Conservation (phyloP, 2,329 filamentous ascomycete species). For the Colletotrichum lini region DNA sequence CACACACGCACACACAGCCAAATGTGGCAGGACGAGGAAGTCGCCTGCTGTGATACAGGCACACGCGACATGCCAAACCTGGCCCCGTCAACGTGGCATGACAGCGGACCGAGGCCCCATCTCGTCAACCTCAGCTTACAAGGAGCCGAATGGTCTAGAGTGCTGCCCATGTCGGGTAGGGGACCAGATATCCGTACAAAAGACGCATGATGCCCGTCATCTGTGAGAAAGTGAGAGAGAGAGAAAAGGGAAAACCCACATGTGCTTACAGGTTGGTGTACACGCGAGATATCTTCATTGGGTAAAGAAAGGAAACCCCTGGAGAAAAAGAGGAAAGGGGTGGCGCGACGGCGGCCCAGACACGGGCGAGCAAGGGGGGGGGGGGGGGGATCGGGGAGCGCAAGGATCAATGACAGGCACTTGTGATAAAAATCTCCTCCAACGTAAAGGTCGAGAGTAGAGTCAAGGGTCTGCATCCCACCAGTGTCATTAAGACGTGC, state of each 20-base stretch:
- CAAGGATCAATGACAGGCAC: conserved; percentile 25
- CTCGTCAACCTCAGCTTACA: no score
- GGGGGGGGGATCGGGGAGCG: conserved; percentile 18
- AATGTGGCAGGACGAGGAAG: conserved; percentile 26
- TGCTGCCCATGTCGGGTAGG: conserved; percentile 26
- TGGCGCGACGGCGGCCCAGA: conserved; percentile 1
- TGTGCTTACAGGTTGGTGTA: background rate
- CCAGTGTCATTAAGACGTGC: background rate
- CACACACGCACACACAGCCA: background rate
- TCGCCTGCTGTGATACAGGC: conserved; percentile 26
- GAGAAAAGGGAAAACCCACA: background rate
- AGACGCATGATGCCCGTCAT: conserved; percentile 13
- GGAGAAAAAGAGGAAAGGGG: background rate
- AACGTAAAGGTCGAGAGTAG: background rate
- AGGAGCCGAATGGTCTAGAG: conserved; percentile 15
- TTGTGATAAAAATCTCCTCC: conserved; percentile 21
- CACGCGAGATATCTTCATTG: conserved; percentile 3
- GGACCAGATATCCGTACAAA: conserved; percentile 5
- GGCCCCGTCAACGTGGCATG: conserved; percentile 32
- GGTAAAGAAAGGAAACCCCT: conserved; percentile 21
- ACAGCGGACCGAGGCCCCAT: conserved; percentile 26
- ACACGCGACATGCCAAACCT: conserved; percentile 35
- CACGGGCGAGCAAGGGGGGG: conserved; percentile 16
- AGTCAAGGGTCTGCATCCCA: conserved; percentile 21
- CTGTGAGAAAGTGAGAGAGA: conserved; percentile 15